Percentiles rank a stretch among this genome's conserved stretches.
These are phyloP conservation scores for Torulaspora quercuum DNA, from an alignment of 805 yeast genomes.

Conservation along the genomic window DNA sequence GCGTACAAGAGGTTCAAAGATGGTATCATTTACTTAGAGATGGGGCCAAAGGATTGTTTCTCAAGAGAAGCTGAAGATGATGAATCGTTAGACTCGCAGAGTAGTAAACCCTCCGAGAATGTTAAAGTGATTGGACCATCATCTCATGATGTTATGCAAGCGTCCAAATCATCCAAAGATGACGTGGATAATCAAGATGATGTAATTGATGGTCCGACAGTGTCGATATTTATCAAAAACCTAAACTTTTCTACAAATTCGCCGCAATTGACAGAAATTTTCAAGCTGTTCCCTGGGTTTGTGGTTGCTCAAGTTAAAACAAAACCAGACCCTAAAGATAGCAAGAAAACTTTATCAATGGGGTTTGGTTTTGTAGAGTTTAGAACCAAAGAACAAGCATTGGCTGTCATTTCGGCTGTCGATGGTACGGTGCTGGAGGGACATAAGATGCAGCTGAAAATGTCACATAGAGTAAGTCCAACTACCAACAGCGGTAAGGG, in stretches of 20 bases:
- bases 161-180: constrained; percentile 35
- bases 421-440: constrained; percentile 83
- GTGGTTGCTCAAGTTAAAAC: constrained; percentile 77
- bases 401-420: constrained; percentile 64
- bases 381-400: constrained; percentile 71
- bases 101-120: constrained; percentile 29
- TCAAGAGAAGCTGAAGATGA: constrained; percentile 49
- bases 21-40: constrained; percentile 83
- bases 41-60: constrained; percentile 85
- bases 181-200: constrained; percentile 42
- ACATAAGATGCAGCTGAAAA: constrained; percentile 82
- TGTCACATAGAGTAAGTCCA: constrained; percentile 72
- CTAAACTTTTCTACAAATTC: constrained; percentile 79
- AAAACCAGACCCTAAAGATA: constrained; percentile 78
- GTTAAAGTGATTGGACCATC: constrained; percentile 36
- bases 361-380: constrained; percentile 97
- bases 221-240: constrained; percentile 87
- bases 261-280: constrained; percentile 52
- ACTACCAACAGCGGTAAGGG: constrained; percentile 33
- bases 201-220: constrained; percentile 64
- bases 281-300: constrained; percentile 74
- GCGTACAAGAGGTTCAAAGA: constrained; percentile 86
- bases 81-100: constrained; percentile 33
- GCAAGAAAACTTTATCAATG: constrained; percentile 76
- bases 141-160: constrained; percentile 37